Base-by-base conservation (phyloP, 2,329 filamentous ascomycete species). In the Akanthomyces lecanii region DNA sequence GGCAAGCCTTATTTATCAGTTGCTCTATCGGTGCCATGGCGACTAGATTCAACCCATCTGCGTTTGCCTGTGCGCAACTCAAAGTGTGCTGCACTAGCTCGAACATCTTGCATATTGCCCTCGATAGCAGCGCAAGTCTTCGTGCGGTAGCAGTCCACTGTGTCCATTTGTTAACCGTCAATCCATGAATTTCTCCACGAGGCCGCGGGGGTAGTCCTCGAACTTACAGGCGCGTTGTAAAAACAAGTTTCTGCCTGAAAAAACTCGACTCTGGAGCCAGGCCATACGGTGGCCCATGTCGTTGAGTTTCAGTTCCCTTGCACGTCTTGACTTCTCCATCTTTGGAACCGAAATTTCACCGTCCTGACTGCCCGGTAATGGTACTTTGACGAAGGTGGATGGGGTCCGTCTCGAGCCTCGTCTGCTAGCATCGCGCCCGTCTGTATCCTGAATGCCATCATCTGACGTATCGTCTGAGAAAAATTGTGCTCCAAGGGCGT, bases 221-320 rank as follows among this genome's bases (percentile, higher is more conserved):
- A 53, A 89, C 92, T 87, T 80, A 97, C 93, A 79, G 69, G 93
- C 93, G 81, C 92, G 88, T 75, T 97, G 94, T 70, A 97, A 79
- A 75, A 97, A 97, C 54, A 97, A 82, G 47, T 89, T 92, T 69
- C 92, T 85, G 14, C 89, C 90, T 1, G 92, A 89, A 79, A 98
- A 97, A 12, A 94, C 91, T 71, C 94, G 84, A 74, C 92, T 95
- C 78, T 98, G 94, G 61, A 93, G 88, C 94, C 95, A 99, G 55
- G 91, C 93, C 90, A 99, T 96, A 53, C 94, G 87, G 74, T 96
- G 96, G 2, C 92, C 94, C 52, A 98, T 79, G 72, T 98, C 93
- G 72, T 98, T 98, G 65, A 98, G 79, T 55, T 91, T 86, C n/a
- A 95, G 87, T 73, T 98, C 94, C 78, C 91, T 95, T 56, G 82